A percentile compares a stretch with the other conserved stretches of the same genome.
Evolutionary conservation across 2,329 filamentous ascomycete genomes (phyloP).

Genomic region (Arachnopeziza araneosa): DNA sequence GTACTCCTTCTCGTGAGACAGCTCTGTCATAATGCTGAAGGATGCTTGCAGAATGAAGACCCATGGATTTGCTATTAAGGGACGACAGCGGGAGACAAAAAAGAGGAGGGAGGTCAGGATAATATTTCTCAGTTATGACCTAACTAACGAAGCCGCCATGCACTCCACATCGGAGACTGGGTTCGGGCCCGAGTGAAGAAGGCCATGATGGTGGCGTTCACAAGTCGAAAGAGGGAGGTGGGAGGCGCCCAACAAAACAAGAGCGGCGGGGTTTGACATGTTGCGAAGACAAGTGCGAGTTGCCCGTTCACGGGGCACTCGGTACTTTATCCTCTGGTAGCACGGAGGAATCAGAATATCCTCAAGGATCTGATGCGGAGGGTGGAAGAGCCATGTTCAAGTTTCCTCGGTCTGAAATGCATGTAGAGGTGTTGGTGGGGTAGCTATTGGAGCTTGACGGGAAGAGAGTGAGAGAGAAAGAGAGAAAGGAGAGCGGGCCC

Average conservation of each 20-base stretch:
- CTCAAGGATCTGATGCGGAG: too few species aligned
- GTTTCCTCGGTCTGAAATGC: too few species aligned
- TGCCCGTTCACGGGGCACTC: too few species aligned
- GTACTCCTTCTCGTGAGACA: slow-evolving; percentile 2
- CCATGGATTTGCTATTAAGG: slow-evolving; percentile 16
- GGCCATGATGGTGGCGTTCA: not conserved
- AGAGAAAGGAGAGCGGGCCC: too few species aligned
- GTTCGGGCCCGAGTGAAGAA: not conserved
- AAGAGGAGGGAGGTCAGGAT: not conserved
- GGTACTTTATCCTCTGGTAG: too few species aligned
- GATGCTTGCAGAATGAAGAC: not conserved
- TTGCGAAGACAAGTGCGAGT: too few species aligned
- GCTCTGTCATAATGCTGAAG: not conserved
- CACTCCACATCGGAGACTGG: not conserved
- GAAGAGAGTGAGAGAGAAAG: too few species aligned
- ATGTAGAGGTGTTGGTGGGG: too few species aligned
- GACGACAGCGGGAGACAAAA: not conserved
- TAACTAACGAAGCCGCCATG: not conserved
- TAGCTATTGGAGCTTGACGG: too few species aligned
- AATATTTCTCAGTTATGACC: not conserved
- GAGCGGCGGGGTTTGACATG: not conserved
- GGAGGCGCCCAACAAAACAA: not conserved
- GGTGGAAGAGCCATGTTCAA: too few species aligned
- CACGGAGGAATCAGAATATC: too few species aligned
- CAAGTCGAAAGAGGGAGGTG: not conserved